These are phyloP conservation scores for Akanthomyces uredinophilus DNA, from an alignment of 2,329 filamentous ascomycete species.

Conservation along the genomic window DNA sequence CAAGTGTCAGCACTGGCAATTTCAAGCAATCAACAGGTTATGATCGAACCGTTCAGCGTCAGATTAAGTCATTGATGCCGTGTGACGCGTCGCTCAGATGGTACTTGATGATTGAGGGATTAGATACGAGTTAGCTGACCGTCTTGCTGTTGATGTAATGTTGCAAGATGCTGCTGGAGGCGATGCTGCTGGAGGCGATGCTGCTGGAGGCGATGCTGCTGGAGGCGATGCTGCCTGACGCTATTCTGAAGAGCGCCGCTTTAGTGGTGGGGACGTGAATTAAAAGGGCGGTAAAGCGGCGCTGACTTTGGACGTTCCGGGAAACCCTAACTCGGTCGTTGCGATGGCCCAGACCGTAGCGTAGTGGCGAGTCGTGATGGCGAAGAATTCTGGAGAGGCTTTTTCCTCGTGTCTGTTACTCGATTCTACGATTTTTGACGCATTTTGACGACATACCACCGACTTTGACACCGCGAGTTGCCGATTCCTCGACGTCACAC, in stretches of 20 bases:
- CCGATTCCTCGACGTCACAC: not conserved
- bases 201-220: not conserved
- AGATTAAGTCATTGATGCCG: conserved; percentile 25
- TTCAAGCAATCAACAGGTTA: conserved; percentile 27
- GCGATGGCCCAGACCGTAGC: not conserved
- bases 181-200: not conserved
- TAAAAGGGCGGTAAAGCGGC: not conserved
- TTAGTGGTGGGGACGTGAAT: conserved; percentile 11
- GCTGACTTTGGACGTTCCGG: not conserved
- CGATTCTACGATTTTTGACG: not conserved
- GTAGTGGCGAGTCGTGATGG: not conserved
- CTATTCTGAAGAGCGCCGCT: conserved; percentile 9
- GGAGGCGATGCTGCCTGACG: conserved; percentile 2
- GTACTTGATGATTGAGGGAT: not conserved
- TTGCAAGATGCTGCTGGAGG: not conserved
- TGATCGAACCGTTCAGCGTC: conserved; percentile 39
- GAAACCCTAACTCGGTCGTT: not conserved
- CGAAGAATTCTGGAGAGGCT: not conserved
- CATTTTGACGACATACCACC: not conserved
- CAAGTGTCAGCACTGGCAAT: conserved; percentile 33
- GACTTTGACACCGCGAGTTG: not conserved
- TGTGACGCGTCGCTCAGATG: not conserved
- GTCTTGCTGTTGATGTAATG: not conserved
- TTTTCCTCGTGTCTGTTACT: not conserved
- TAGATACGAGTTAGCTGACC: not conserved